Base-by-base conservation (phyloP, 805 yeast species). In the Starmerella etchellsii region DNA sequence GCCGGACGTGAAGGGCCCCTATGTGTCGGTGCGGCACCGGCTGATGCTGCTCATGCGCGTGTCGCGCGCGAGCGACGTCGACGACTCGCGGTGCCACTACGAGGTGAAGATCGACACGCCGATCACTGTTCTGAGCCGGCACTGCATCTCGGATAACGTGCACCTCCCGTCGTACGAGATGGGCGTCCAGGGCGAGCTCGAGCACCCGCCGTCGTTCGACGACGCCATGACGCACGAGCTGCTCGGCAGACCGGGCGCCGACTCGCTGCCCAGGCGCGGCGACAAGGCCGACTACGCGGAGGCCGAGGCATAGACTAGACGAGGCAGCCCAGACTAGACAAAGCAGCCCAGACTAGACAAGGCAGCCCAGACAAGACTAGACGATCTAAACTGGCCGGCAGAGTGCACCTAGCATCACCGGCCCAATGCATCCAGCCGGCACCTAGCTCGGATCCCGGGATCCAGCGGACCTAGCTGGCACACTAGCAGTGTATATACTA, bases 71-170 rank as follows among this genome's bases (percentile, higher is more conserved):
- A 27, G 16, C 21, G 32, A 38, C 14, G 31, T 37, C 31, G 34
- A 37, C 34, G 16, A 35, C 19, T 19, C 43, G 34, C 43, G 55
- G 21, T 39, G 39, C 31, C 50, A 44, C 36, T 52, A 46, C 34
- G 56, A 52, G 36, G 51, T 53, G 39, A 53, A 53, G 36, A 45
- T 53, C 34, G 54, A 51, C 32, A 53, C 57, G 24, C 54, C 53
- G 2, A 37, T 53, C 20, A 28, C 36, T n/a, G 39, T 53, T 5
- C 48, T 41, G 29, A 51, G 58, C 27, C 43, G 52, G 31, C 48
- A 46, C 41, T 59, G 63, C 39, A 49, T 48, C 16, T 44, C 41
- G 20, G 61, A 53, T 10, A 58, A 46, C 43, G 52, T 56, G 26
- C 53, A 49, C 21, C 50, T 59, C 33, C 63, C 63, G 8, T 37